Conservation (phyloP, 176 grass and related monocot genomes). For the Areca catechu region DNA sequence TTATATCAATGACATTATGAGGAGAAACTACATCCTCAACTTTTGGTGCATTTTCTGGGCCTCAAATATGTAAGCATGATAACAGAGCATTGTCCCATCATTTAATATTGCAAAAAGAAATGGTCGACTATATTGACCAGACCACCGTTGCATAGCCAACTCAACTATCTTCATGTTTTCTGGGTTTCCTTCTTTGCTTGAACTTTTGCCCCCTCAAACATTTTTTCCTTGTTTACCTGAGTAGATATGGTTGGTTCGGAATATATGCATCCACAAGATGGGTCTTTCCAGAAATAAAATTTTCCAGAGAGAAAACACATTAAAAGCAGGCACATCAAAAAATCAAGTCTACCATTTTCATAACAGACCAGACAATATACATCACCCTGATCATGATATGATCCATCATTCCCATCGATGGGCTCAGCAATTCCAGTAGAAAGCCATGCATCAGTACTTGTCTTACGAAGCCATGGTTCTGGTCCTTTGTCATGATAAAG, state of each 20-base stretch:
- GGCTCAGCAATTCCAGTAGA: conserved; percentile 51
- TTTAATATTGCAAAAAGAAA: conserved; percentile 78
- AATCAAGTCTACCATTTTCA: conserved; percentile 86
- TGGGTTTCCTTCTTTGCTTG: conserved; percentile 51
- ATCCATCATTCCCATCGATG: conserved; percentile 50
- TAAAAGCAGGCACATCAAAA: conserved; percentile 78
- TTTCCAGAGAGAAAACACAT: conserved; percentile 59
- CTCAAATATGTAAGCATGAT: conserved; percentile 79
- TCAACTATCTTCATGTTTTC: conserved; percentile 59
- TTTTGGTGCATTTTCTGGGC: conserved; percentile 28
- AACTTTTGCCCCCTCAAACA: conserved; percentile 22
- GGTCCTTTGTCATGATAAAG: conserved; percentile 85
- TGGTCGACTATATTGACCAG: conserved; percentile 61
- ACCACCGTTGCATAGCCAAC: conserved; percentile 89
- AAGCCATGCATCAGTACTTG: conserved; percentile 85
- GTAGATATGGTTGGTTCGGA: conserved; percentile 5
- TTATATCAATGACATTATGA: conserved; percentile 30
- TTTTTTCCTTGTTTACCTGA: conserved; percentile 14
- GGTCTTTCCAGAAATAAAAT: conserved; percentile 57
- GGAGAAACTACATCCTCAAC: conserved; percentile 21
- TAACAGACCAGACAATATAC: conserved; percentile 84
- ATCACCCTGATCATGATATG: conserved; percentile 53
- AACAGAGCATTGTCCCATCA: conserved; percentile 85
- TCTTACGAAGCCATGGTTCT: conserved; percentile 67
- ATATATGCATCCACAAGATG: conserved; percentile 52